Base-by-base conservation (phyloP, 495 filamentous ascomycete species). In the Amniculicola lignicola region DNA sequence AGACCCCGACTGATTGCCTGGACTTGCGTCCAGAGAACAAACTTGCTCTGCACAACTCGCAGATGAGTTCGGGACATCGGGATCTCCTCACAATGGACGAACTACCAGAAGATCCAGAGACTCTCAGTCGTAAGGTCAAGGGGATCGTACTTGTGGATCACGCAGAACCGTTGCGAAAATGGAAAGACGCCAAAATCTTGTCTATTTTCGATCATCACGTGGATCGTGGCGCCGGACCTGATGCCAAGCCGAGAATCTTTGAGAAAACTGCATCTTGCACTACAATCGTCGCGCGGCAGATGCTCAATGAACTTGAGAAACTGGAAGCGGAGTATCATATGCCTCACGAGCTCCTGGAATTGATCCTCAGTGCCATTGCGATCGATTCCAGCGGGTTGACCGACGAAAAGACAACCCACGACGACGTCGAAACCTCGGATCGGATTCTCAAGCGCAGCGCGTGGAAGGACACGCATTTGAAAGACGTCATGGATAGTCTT, bases 1-100 rank as follows among this genome's bases (percentile, higher is more conserved):
- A 67, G 39, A 67, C 64, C 12, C 49, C 60, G 0, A 35, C 39
- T 10, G 56, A 67, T 49, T 50, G 39, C 1, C 44, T 67, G 19
- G 64, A 67, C 45, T 53, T 67, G 0, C 49, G 64, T 12, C 64
- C 64, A 3, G 64, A 67, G 53, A 67, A 67, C 41, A 58, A 57
- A 18, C 31, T 63, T 6, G 64, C 64, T 14, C 48, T 67, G 22
- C 18, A 51, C n/a, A 60, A 63, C 24, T 59, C 64, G 0, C 24
- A 60, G 28, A 67, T 67, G 64, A 59, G 37, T 2, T 48, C 14
- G 19, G 64, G 53, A 4, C 64, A 67, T 42, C 37, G 47, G 21
- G 64, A 67, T 44, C 40, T 67, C 19, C 53, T 67, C 10, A 67
- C 53, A 4, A 54, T 61, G 9, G 43, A 67, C 39, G 64, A 67